A percentile compares a stretch with the other conserved stretches of the same genome.
Evolutionary conservation across 768 basidiomycete species (phyloP).

Genomic region (Hypsizygus marmoreus): DNA sequence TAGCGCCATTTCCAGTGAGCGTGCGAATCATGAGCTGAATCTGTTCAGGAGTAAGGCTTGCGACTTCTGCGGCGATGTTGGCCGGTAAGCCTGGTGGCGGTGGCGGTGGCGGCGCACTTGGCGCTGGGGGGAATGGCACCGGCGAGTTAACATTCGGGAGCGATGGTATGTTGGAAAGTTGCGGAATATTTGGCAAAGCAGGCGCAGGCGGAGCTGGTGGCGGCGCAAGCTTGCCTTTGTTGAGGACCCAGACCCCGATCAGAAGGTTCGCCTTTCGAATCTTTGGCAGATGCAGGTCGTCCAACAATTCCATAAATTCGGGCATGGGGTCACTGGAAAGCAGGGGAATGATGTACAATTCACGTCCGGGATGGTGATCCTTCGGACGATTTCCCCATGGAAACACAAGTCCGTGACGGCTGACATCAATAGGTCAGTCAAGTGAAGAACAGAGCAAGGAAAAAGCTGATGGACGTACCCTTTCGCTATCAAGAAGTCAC

Average conservation of each 20-base stretch:
- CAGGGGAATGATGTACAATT: constrained; percentile 85
- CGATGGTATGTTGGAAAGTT: constrained; percentile 15
- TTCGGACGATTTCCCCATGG: constrained; percentile 82
- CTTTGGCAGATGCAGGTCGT: constrained; percentile 71
- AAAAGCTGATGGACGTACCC: constrained; percentile 48
- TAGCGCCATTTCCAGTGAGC: constrained; percentile 44
- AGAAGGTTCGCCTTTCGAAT: constrained; percentile 65
- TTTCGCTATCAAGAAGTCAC: constrained; percentile 70
- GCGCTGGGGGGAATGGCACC: constrained; percentile 19
- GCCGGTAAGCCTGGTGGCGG: constrained; percentile 41
- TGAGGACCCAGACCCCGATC: constrained; percentile 83
- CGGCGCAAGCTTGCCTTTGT: constrained; percentile 71
- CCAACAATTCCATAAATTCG: constrained; percentile 83
- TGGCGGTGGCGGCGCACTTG: constrained; percentile 21
- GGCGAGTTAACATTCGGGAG: constrained; percentile 17
- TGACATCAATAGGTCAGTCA: constrained; percentile 32
- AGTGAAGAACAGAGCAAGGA: not conserved
- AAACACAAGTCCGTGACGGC: constrained; percentile 84
- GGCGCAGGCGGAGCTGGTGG: constrained; percentile 29
- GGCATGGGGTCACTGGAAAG: constrained; percentile 67
- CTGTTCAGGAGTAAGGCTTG: constrained; percentile 75
- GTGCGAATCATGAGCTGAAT: constrained; percentile 68
- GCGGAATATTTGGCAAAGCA: constrained; percentile 18
- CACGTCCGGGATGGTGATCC: constrained; percentile 76
- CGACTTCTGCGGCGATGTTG: constrained; percentile 69